Evolutionary conservation across 441 rosid genomes (phyloP), one percentile per base, ranked within the genome.

Genomic region (Manihot esculenta): DNA sequence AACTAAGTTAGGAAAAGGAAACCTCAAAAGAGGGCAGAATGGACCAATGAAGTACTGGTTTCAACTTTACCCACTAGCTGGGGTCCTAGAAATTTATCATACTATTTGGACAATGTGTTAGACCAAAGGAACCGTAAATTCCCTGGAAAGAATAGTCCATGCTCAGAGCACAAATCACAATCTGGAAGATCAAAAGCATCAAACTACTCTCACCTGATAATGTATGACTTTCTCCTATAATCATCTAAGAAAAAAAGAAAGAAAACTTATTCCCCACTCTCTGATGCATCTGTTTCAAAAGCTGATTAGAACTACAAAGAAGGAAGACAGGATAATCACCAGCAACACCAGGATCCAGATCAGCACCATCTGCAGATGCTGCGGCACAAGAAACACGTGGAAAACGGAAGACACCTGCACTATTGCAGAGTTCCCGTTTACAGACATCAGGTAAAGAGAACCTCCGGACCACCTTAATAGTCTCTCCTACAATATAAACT

Each of bases 371-470:
- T 47, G 92, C 98, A 67, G 97, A 88, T 83, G 96, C 97, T 45
- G 94, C 90, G 69, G 98, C 96, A 79, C 90, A 91, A n/a, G 97
- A 93, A 73, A 93, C 96, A 78, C 97, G 80, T 57, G 98, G 97
- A 78, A 91, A 89, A 55, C 78, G 91, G 61, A 86, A 85, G 3
- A 93, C 87, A 45, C 97, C 97, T 41, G 87, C 89, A 71, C 17
- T 81, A 72, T 79, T 86, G 0, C 85, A 67, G 35, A 88, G 87
- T 71, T 85, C 88, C 35, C 85, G 85, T 68, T 86, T 84, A 3
- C 88, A 78, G 30, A 85, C 87, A 70, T 90, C 96, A 0, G 92
- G 89, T 55, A 90, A 72, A 3, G 96, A 90, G 79, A 80, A 87
- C 55, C 93, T 81, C 72, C 85, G 85, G 41, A 90, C 90, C 55